These are phyloP conservation scores for Pseudofabraea citricarpa DNA, from an alignment of 2,329 filamentous ascomycete genomes.

Conservation along the genomic window DNA sequence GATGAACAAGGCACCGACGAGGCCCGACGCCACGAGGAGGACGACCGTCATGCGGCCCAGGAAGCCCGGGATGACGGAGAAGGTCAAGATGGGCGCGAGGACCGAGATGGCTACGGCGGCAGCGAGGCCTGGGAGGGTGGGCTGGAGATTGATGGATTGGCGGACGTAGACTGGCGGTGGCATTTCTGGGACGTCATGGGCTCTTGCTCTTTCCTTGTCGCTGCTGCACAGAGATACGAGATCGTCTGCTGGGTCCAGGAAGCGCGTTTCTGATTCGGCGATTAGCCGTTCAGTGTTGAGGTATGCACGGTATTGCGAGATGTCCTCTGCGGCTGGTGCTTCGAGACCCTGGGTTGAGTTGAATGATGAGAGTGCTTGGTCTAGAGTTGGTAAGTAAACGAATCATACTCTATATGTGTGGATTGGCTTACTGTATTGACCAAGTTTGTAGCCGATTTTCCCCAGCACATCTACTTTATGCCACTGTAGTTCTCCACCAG, in stretches of 20 bases:
- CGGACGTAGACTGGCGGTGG: constrained; percentile 22
- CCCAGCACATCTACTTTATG: constrained; percentile 56
- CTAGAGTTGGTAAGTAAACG: constrained; percentile 36
- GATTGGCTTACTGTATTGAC: constrained; percentile 56
- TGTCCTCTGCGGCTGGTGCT: constrained; percentile 44
- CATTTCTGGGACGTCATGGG: neutral
- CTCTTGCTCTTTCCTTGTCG: neutral
- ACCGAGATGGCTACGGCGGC: constrained; percentile 47
- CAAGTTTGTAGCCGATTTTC: constrained; percentile 60
- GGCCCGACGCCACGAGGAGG: constrained; percentile 43
- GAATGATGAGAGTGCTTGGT: constrained; percentile 56
- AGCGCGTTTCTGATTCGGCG: constrained; percentile 45
- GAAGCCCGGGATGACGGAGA: constrained; percentile 52
- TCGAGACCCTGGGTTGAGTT: constrained; percentile 44
- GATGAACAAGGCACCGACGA: constrained; percentile 24
- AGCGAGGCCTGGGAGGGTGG: constrained; percentile 28
- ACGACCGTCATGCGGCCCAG: constrained; percentile 53
- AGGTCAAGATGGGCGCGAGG: constrained; percentile 53
- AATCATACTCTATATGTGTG: neutral
- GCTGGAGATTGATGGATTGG: constrained; percentile 17
- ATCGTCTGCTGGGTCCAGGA: constrained; percentile 25
- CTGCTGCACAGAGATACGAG: constrained; percentile 21
- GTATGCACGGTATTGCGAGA: constrained; percentile 48
- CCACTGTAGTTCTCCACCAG: constrained; percentile 52
- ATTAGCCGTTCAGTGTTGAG: constrained; percentile 50